Evolutionary conservation across 495 filamentous ascomycete species (phyloP).

Genomic region (Apodospora peruviana): DNA sequence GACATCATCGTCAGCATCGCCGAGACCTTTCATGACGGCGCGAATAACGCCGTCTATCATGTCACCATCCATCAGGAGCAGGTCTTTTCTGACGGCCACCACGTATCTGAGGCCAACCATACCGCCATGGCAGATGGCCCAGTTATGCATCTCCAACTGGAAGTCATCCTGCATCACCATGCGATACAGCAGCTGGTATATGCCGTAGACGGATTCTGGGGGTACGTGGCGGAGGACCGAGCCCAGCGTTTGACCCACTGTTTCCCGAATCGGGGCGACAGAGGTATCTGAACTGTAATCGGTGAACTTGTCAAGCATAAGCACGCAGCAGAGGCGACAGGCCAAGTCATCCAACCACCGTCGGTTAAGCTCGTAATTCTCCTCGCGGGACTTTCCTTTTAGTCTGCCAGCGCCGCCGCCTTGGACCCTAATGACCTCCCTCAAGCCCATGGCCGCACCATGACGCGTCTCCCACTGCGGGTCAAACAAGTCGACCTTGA

Average conservation of each 20-base stretch:
- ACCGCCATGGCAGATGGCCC: conserved; percentile 95
- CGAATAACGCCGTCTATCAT: conserved; percentile 91
- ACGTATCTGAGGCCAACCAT: conserved; percentile 95
- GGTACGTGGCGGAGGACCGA: conserved; percentile 78
- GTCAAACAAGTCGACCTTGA: conserved; percentile 90
- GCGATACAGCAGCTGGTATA: conserved; percentile 74
- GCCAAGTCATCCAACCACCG: conserved; percentile 89
- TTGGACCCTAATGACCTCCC: conserved; percentile 88
- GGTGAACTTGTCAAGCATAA: conserved; percentile 95
- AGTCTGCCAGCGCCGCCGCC: conserved; percentile 83
- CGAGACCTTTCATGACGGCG: conserved; percentile 91
- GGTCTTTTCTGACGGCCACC: conserved; percentile 87
- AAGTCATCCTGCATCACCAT: conserved; percentile 90
- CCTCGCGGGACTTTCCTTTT: conserved; percentile 58
- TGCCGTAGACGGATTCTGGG: conserved; percentile 64
- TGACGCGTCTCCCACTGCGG: conserved; percentile 94
- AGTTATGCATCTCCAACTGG: conserved; percentile 61
- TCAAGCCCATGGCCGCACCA: conserved; percentile 89
- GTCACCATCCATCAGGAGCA: conserved; percentile 71
- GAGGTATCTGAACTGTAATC: conserved; percentile 97
- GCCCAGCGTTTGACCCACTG: conserved; percentile 91
- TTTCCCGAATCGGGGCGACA: conserved; percentile 92
- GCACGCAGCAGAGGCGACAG: conserved; percentile 85
- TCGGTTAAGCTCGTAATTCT: conserved; percentile 75
- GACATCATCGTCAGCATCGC: conserved; percentile 89